phyloP scores from a whole-genome alignment of 495 filamentous ascomycete species.

The Ascobolus immersus region DNA sequence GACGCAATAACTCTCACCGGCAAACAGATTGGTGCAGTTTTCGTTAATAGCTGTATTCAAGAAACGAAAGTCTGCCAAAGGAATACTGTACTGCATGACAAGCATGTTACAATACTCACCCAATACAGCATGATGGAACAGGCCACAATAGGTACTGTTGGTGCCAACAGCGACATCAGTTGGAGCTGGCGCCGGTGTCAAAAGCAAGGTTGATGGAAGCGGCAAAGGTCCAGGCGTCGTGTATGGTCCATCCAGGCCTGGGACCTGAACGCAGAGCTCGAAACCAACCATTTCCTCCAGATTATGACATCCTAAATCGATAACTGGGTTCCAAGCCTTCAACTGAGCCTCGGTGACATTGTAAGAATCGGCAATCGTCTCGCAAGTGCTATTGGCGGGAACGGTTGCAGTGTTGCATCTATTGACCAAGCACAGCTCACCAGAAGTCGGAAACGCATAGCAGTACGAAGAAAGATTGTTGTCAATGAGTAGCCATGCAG shows the following conservation, averaged over 20 bases:
- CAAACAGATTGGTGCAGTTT: conserved; percentile 17
- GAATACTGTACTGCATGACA: conserved; percentile 10
- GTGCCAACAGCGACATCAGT: conserved; percentile 6
- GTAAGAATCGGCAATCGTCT: conserved; percentile 9
- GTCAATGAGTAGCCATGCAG: too few species aligned
- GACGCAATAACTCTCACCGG: conserved; percentile 12
- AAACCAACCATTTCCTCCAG: too few species aligned
- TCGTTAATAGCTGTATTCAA: conserved; percentile 14
- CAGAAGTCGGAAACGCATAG: background rate
- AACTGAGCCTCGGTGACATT: conserved; percentile 15
- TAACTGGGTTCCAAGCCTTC: conserved; percentile 10
- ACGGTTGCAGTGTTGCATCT: conserved; percentile 4
- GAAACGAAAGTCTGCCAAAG: conserved; percentile 12
- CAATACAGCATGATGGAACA: conserved; percentile 7
- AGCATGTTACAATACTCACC: conserved; percentile 17
- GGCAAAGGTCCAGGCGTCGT: background rate
- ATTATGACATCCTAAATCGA: too few species aligned
- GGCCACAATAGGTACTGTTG: conserved; percentile 7
- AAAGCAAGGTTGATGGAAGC: conserved; percentile 1
- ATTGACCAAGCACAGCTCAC: background rate
- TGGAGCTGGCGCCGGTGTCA: conserved; percentile 6
- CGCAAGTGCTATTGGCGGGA: conserved; percentile 12
- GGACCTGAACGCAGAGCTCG: too few species aligned
- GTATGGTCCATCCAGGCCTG: too few species aligned
- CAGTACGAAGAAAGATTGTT: conserved; percentile 14